Conservation (phyloP, 2,329 filamentous ascomycete species). For the Capronia coronata region DNA sequence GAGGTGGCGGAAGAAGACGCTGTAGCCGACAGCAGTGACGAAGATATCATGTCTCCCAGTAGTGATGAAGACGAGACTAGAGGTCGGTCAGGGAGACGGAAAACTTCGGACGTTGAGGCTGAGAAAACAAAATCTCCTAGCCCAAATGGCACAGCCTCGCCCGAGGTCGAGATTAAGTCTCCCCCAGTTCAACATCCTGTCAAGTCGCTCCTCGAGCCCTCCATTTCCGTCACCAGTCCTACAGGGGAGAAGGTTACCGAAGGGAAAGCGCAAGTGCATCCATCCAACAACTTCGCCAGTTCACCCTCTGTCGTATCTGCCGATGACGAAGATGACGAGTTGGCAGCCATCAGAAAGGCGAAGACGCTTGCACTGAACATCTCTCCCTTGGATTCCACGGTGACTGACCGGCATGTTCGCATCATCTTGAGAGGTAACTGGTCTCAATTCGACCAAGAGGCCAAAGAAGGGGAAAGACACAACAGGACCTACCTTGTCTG, state of each 20-base stretch:
- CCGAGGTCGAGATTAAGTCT: constrained; percentile 14
- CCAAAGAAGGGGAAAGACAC: constrained; percentile 69
- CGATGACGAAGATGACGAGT: constrained; percentile 59
- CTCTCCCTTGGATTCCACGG: constrained; percentile 67
- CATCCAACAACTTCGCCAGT: constrained; percentile 18
- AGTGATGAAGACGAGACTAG: constrained; percentile 34
- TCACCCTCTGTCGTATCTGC: constrained; percentile 10
- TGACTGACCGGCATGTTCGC: constrained; percentile 73
- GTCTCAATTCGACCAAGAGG: constrained; percentile 55
- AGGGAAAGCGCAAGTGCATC: constrained; percentile 35
- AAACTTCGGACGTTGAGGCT: constrained; percentile 37
- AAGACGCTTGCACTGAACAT: constrained; percentile 77
- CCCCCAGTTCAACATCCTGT: constrained; percentile 14
- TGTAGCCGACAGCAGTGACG: constrained; percentile 37
- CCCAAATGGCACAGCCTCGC: constrained; percentile 10
- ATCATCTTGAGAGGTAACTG: constrained; percentile 90
- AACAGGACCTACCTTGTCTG: constrained; percentile 92
- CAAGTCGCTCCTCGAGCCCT: constrained; percentile 29
- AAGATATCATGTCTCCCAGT: constrained; percentile 29
- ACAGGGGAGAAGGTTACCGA: constrained; percentile 34
- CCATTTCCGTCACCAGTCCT: constrained; percentile 29
- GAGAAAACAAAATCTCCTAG: constrained; percentile 27
- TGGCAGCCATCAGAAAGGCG: constrained; percentile 77
- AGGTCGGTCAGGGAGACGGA: constrained; percentile 33
- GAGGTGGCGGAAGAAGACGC: constrained; percentile 60